phyloP scores from a whole-genome alignment of 352 stramenopile genomes.

The Pythium monospermum region DNA sequence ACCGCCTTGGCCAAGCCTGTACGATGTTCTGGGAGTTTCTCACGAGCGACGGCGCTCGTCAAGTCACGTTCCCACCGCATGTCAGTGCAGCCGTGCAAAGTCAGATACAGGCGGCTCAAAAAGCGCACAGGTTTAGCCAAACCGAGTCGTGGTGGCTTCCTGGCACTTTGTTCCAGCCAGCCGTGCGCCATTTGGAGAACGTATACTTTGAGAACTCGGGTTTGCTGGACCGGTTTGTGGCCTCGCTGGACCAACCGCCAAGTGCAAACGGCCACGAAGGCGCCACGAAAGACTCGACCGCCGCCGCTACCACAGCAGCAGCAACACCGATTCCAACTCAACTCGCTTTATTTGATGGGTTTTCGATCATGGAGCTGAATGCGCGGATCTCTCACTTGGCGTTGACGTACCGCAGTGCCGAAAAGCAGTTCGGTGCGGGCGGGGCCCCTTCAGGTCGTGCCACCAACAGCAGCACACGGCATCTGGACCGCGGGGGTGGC shows the following conservation, averaged over 20 bases:
- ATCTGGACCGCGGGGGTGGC: too few relatives aligned
- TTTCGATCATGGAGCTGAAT: conserved; percentile 87
- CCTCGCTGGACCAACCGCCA: conserved; percentile 47
- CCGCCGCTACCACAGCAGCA: background rate
- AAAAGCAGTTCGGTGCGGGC: conserved; percentile 26
- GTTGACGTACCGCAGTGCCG: conserved; percentile 18
- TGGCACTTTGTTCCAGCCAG: conserved; percentile 64
- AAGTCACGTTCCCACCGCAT: conserved; percentile 52
- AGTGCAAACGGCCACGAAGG: conserved; percentile 17
- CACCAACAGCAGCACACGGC: conserved; percentile 30
- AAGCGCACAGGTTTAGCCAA: conserved; percentile 19
- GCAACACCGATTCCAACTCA: conserved; percentile 54
- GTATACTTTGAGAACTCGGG: conserved; percentile 66
- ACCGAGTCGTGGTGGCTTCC: conserved; percentile 21
- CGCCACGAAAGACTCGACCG: conserved; percentile 6
- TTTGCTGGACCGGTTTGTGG: conserved; percentile 76
- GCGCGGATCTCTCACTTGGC: conserved; percentile 59
- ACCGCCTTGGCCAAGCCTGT: conserved; percentile 68
- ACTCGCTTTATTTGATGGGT: conserved; percentile 75
- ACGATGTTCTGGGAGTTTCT: conserved; percentile 86
- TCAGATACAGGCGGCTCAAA: conserved; percentile 62
- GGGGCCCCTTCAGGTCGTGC: too few relatives aligned
- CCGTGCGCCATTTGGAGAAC: conserved; percentile 62
- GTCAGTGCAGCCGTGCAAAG: conserved; percentile 50
- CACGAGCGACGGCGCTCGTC: conserved; percentile 48